Evolutionary conservation across 495 filamentous ascomycete genomes (phyloP), one percentile per base, ranked within the genome.

Genomic region (Cercophora samala): DNA sequence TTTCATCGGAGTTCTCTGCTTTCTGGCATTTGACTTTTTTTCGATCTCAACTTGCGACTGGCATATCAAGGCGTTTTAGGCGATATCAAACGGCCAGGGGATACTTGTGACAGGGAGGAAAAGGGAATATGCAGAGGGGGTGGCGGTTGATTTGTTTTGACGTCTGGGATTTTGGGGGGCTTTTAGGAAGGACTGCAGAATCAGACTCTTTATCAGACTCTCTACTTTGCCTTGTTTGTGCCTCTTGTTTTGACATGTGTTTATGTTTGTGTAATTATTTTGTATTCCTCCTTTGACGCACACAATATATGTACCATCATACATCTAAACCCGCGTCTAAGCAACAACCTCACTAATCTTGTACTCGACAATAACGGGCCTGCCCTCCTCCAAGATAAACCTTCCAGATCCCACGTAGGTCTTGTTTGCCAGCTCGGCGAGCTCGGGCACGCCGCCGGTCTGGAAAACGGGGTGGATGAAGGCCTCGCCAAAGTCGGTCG

Each of bases 311-410:
- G n/a, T n/a, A n/a, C 8, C 15, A 46, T 13, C 11, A 11, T 46
- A 46, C 37, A 46, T 46, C 37, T 13, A 46, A 32, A 17, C 37
- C 8, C 15, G 54, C 8, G n/a, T 11, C 62, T 66, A 77, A 3
- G 53, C 66, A 21, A 70, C 64, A 46, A 86, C 84, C 77, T 86
- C 83, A 67, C 85, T 84, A 69, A 89, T 79, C 72, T 84, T 82
- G 71, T 88, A 88, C 77, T 88, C 85, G 21, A 88, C 86, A 46
- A 82, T 74, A 4, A 78, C 62, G 1, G 82, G 79, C 76, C 87
- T 83, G 15, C 83, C 86, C 42, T 73, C 61, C 74, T 86, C 82
- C 21, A 85, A 58, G 24, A 83, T 75, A 72, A 89, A 88, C 9
- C 79, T 77, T 17, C 86, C 86, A 51, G 81, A 77, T 4, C 77